Evolutionary conservation across 345 rosid species (phyloP).

Genomic region (Alliaria petiolata): DNA sequence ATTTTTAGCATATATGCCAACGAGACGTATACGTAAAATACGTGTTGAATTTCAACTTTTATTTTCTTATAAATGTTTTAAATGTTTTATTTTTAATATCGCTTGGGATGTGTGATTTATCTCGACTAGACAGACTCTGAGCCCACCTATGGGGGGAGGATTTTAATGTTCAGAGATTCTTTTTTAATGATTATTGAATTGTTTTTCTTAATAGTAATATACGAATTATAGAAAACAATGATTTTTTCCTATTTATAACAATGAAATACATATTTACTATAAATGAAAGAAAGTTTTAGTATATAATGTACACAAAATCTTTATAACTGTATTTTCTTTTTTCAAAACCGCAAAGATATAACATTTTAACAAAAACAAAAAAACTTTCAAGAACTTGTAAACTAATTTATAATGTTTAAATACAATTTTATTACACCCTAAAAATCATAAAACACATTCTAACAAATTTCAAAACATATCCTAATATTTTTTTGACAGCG

Average conservation of each 20-base stretch:
- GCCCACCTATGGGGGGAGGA: conserved; percentile 5
- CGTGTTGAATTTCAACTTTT: conserved; percentile 24
- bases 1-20: conserved; percentile 27
- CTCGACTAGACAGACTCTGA: not conserved
- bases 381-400: not conserved
- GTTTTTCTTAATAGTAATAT: not conserved
- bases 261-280: too few species aligned
- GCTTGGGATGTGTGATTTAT: conserved; percentile 22
- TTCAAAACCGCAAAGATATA: not conserved
- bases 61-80: not conserved
- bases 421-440: not conserved
- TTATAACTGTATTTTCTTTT: not conserved
- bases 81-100: not conserved
- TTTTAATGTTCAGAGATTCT: conserved; percentile 25
- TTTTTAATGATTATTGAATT: not conserved
- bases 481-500: too few species aligned
- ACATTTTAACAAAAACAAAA: too few species aligned
- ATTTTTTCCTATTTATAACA: too few species aligned
- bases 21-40: conserved; percentile 33
- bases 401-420: not conserved
- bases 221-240: too few species aligned
- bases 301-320: not conserved
- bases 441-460: not conserved
- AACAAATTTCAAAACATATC: not conserved
- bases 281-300: too few species aligned